These are phyloP conservation scores for Pseudozyma sp. DNA, from an alignment of 1,284 basidiomycete species.

Conservation along the genomic window DNA sequence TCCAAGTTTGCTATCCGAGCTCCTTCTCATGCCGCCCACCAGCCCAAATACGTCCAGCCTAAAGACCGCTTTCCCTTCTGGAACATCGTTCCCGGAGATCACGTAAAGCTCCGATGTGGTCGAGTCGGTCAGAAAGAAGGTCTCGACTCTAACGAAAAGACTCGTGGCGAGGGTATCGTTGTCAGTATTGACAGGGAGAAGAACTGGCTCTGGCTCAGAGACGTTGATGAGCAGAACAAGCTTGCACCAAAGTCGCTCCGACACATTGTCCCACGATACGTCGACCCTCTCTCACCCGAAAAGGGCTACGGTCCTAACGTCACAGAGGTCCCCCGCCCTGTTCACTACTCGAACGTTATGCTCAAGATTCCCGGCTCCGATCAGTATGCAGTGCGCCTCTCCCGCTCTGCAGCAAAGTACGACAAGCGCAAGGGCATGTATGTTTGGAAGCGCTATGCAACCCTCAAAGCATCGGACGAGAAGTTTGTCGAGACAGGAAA, in stretches of 20 bases:
- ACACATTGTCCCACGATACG: slow-evolving; percentile 58
- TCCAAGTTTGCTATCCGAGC: slow-evolving; percentile 63
- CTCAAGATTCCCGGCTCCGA: slow-evolving; percentile 65
- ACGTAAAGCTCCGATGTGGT: slow-evolving; percentile 67
- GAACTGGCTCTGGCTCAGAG: slow-evolving; percentile 64
- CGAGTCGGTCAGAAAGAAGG: slow-evolving; percentile 52
- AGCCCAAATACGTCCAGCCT: slow-evolving; percentile 67
- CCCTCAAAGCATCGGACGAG: slow-evolving; percentile 52
- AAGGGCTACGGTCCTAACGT: slow-evolving; percentile 63
- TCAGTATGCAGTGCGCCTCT: slow-evolving; percentile 58
- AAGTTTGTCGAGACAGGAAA: slow-evolving; percentile 46
- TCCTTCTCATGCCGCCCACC: slow-evolving; percentile 64
- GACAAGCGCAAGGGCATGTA: slow-evolving; percentile 58
- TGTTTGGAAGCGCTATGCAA: slow-evolving; percentile 64
- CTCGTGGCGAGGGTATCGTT: slow-evolving; percentile 65
- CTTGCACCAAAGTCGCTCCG: slow-evolving; percentile 60
- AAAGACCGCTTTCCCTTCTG: slow-evolving; percentile 70
- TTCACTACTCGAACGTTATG: slow-evolving; percentile 68
- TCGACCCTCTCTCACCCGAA: slow-evolving; percentile 55
- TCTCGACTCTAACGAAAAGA: slow-evolving; percentile 39
- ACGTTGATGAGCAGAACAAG: slow-evolving; percentile 59
- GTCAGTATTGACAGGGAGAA: slow-evolving; percentile 59
- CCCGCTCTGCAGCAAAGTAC: slow-evolving; percentile 52
- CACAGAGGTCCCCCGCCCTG: slow-evolving; percentile 57
- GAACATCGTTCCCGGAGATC: slow-evolving; percentile 70